Evolutionary conservation across 306 rosid species (phyloP), one percentile per base, ranked within the genome.

Genomic region (Oxytropis ochrocephala): DNA sequence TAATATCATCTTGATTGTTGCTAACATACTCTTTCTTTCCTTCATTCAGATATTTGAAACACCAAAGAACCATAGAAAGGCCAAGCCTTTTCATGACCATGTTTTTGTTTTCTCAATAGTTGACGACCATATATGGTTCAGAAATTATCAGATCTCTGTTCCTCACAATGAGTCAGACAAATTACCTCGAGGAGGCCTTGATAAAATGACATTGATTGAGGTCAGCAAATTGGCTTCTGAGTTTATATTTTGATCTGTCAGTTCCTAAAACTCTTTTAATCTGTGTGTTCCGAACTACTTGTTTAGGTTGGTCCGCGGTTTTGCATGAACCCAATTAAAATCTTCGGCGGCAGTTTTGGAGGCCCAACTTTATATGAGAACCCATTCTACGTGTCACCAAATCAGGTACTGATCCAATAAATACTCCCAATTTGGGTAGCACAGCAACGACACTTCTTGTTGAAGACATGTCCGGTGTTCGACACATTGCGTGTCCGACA

Each of bases 301-400:
- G 56, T 74, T 50, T 65, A 93, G 98, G 96, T 90, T 61, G 98
- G 97, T 63, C 98, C 97, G 4, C 85, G 98, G 47, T 94, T 94
- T 64, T 94, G 99, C 75, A 81, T 94, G 85, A 94, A 91, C 77
- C 97, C 99, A 17, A 91, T 94, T 79, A 94, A 91, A 83, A 84
- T 95, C 83, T 91, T 95, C 72, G 97, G 89, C 56, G 97, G 99
- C 74, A 94, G 97, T 84, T 91, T 94, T 77, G 97, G 99, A 76
- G 99, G 99, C 42, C 99, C 97, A 17, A 95, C 92, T 3, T 69
- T 91, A 24, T 90, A 87, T 48, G 96, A 85, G 85, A 95, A 91
- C 73, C 99, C 97, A 10, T 79, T 89, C 67, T 95, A 89, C 47
- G 81, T 95, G 38, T 95, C 99, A 5, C 99, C 99, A 36, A 95